Percentiles rank a stretch among this genome's conserved stretches.
Evolutionary conservation across 257 asterid species (phyloP).

Genomic region (Gynochthodes officinalis): DNA sequence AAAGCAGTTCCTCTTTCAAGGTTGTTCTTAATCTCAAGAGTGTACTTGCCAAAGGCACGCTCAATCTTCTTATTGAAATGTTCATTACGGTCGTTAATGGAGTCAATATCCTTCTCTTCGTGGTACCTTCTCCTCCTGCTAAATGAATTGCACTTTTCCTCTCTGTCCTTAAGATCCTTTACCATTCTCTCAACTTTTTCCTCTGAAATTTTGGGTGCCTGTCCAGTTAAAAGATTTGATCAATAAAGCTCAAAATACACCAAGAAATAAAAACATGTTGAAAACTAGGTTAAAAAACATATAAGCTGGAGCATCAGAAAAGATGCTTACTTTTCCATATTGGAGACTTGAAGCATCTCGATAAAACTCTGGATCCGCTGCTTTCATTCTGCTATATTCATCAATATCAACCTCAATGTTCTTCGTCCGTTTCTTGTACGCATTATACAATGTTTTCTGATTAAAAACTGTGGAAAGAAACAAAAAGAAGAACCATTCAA

Average conservation of each 20-base stretch:
- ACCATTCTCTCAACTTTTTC: conserved; percentile 86
- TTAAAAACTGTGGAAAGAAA: conserved; percentile 59
- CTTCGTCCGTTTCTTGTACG: conserved; percentile 85
- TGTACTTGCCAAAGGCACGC: conserved; percentile 90
- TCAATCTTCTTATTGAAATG: conserved; percentile 96
- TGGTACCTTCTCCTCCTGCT: conserved; percentile 94
- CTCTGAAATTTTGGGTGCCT: conserved; percentile 72
- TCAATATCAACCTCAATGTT: conserved; percentile 61
- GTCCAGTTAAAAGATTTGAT: conserved; percentile 14
- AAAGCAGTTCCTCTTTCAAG: conserved; percentile 79
- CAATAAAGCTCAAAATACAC: background rate
- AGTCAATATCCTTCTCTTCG: conserved; percentile 96
- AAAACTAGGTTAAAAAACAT: background rate
- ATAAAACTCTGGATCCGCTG: conserved; percentile 91
- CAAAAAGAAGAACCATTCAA: background rate
- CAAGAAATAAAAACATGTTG: background rate
- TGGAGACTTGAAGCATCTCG: conserved; percentile 96
- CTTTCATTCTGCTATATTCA: conserved; percentile 75
- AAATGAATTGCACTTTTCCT: conserved; percentile 71
- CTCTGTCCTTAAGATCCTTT: conserved; percentile 82
- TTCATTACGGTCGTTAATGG: conserved; percentile 82
- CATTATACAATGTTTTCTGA: conserved; percentile 73
- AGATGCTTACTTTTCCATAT: conserved; percentile 70
- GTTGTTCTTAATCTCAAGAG: conserved; percentile 92
- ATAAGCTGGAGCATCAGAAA: background rate